These are phyloP conservation scores for Yamadazyma ubonensis DNA, from an alignment of 805 yeast species.

Conservation along the genomic window DNA sequence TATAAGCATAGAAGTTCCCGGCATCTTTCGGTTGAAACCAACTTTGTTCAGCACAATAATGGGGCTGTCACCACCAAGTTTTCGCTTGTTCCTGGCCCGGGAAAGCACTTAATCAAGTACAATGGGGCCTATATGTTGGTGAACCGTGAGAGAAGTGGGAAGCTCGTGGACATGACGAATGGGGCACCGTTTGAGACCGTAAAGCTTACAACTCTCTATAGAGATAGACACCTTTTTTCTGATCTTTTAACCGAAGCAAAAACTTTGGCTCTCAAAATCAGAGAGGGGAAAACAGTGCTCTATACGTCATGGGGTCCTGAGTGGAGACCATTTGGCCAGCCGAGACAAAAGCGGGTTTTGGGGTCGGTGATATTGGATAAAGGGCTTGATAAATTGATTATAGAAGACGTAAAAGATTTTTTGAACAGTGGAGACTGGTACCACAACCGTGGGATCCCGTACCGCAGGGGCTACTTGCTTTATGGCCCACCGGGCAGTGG, in stretches of 20 bases:
- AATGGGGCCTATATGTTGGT: conserved; percentile 86
- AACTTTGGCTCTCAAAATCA: conserved; percentile 69
- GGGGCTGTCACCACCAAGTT: conserved; percentile 87
- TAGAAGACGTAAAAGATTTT: conserved; percentile 78
- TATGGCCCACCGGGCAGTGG: conserved; percentile 99
- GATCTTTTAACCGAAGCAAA: conserved; percentile 83
- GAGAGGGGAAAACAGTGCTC: conserved; percentile 91
- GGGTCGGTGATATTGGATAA: conserved; percentile 84
- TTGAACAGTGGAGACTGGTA: conserved; percentile 85
- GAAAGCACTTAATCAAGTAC: conserved; percentile 83
- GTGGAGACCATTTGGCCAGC: conserved; percentile 98
- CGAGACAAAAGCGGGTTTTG: conserved; percentile 78
- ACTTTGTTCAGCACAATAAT: conserved; percentile 83
- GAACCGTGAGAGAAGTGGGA: conserved; percentile 85
- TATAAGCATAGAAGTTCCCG: conserved; percentile 73
- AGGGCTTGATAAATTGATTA: conserved; percentile 64
- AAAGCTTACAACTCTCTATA: conserved; percentile 83
- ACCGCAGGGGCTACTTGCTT: conserved; percentile 87
- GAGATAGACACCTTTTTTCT: conserved; percentile 70
- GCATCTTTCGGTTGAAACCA: conserved; percentile 88
- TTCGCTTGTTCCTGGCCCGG: conserved; percentile 95
- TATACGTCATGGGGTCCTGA: conserved; percentile 97
- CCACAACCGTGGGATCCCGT: conserved; percentile 94
- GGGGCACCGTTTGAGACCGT: conserved; percentile 97
- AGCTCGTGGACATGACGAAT: conserved; percentile 80